Evolutionary conservation across 257 asterid genomes (phyloP), one percentile per base, ranked within the genome.

Genomic region (Solanum megistacrolobum): DNA sequence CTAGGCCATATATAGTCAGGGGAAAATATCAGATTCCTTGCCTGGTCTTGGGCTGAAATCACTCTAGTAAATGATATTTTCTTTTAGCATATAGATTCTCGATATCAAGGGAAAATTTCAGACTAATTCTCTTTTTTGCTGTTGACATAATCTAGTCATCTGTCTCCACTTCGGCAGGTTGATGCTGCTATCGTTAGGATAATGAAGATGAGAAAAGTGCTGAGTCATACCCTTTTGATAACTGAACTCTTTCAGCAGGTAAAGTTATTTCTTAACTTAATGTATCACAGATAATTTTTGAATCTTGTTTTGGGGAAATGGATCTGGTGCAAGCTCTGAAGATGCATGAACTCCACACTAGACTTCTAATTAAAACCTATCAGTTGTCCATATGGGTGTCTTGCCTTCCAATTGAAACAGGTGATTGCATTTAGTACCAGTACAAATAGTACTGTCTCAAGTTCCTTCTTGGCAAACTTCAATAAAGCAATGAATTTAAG

Each of bases 231-330:
- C 2, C 96, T 97, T 41, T 90, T 97, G 91, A 97, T 97, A 86
- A 95, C 99, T 5, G 99, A 97, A 92, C 98, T 97, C 87, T 96
- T 96, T 86, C 99, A 97, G 91, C 98, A 97, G 98, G 99, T 96
- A 90, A 85, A 20, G 41, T 46, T 66, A 14, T 23, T 62, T 11
- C 7, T 34, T 32, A 20, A 4, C 74, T 23, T 34, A n/a, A 39
- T 76, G 35, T 39, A n/a, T 76, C 83, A 76, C 83, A n/a, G 7
- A 76, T 38, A 34, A 21, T 23, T 74, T 36, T 21, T 74, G 6
- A 74, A 74, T 74, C 48, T 20, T 74, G 13, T 41, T 78, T 78
- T 41, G 36, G 62, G 62, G 36, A 79, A 79, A 76, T 39, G 60
- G 84, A 13, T n/a, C 8, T 39, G 35, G 21, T 76, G 35, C 35